Base-by-base conservation (phyloP, 345 rosid species). In the Bruguiera sexangula region DNA sequence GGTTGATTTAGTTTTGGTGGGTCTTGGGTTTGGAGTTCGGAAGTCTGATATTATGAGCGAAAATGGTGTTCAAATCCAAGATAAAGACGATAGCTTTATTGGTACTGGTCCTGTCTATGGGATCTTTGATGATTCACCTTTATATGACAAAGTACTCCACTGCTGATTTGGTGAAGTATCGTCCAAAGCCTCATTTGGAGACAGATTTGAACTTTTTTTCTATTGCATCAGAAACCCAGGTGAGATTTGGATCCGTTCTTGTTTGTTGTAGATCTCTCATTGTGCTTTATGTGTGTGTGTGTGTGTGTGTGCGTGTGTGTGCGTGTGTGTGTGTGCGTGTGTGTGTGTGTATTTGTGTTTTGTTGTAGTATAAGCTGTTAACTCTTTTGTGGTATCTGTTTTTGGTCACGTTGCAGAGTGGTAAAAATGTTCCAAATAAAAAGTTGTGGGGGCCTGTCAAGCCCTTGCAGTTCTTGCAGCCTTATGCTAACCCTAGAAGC, bases 401-500 rank as follows among this genome's bases (percentile, higher is more conserved):
- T 36, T 59, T 16, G 48, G 57, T 60, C 46, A 65, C 74, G 69
- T 63, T 80, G 71, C 72, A 96, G 98, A 80, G 73, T 67, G 73
- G 30, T 51, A 32, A 50, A 63, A 2, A 18, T 34, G 48, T 68
- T 78, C 78, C 83, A 62, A 86, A 77, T 83, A 87, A 82, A 72
- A 87, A 81, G 82, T 69, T 92, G 29, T 96, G 99, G 99, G 91
- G 95, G 4, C 72, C 74, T 80, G 87, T 92, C 36, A 96, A 82
- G 80, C 71, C 91, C 6, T 76, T 96, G 67, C 84, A 74, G 77
- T 75, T 95, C 20, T 84, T 96, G 83, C 90, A 89, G 73, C 98
- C 98, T 7, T 96, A 89, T 85, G 97, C 97, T 65, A 92, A 90
- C 76, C 91, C 98, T 46, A 88, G 98, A 82, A 84, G 57, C 70